Base-by-base conservation (phyloP, 352 stramenopile species). In the Globisporangium yorkense region DNA sequence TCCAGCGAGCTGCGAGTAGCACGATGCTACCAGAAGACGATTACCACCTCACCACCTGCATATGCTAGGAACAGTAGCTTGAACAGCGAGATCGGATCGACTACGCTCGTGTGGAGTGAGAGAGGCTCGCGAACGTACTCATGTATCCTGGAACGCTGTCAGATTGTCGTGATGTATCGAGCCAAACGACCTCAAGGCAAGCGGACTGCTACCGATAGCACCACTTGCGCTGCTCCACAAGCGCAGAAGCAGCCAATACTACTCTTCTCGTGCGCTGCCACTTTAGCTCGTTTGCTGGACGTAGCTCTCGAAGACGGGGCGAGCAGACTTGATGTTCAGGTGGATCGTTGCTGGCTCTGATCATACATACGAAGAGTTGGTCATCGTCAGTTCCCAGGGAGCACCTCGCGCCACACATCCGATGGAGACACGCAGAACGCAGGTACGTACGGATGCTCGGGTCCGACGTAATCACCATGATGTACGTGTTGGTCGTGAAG, bases 401-500 rank as follows among this genome's bases (percentile, higher is more conserved):
- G 2, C 1, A 40, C 62, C 12, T 2, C 15, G 5, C 40, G 40
- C 15, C 21, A 33, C 44, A 24, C 27, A 18, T 27, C 16, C 24
- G 24, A 27, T 27, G 24, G 24, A 27, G 24, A 27, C 24, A 27
- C 24, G 24, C 24, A 27, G 24, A 27, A 29, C 43, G 18, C 43
- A 27, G 4, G 7, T 5, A 89, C 76, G 46, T 84, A 92, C 79
- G 84, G 61, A 96, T 92, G 43, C 79, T 73, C 33, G 96, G 80
- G 77, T 98, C 89, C 39, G 84, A 97, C 61, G 98, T 96, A 81
- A 99, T 98, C 59, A 99, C 89, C 96, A 99, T 99, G 72, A 99
- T 98, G 78, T 98, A 99, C 43, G 96, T 99, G 75, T 99, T 99
- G 68, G 80, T 78, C 33, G 96, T 99, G 75, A 99, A 99, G 51